These are phyloP conservation scores for Debaryomyces sp. DNA, from an alignment of 1,139 yeast species.

Conservation along the genomic window DNA sequence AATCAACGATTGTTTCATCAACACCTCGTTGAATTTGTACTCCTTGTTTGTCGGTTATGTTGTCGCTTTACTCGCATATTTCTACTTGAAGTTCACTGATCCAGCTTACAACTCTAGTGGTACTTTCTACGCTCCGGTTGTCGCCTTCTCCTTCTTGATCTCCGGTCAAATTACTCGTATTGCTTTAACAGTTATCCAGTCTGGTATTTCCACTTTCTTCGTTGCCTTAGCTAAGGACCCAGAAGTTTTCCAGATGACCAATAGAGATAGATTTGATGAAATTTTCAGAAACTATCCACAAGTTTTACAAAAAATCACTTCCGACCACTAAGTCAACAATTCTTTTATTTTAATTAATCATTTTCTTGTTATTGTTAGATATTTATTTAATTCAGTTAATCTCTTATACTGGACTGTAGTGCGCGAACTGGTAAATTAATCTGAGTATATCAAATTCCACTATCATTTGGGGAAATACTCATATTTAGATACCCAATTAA, in stretches of 20 bases:
- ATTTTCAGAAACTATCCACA: constrained; percentile 76
- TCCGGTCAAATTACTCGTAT: constrained; percentile 78
- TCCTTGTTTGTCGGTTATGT: constrained; percentile 71
- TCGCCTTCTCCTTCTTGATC: constrained; percentile 77
- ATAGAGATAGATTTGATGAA: constrained; percentile 75
- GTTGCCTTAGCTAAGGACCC: constrained; percentile 89
- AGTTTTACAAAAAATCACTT: constrained; percentile 58
- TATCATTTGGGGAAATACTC: too few relatives aligned
- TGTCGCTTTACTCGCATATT: constrained; percentile 67
- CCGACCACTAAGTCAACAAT: constrained; percentile 28
- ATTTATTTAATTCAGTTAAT: background rate
- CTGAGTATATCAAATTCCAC: background rate
- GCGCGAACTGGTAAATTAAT: constrained; percentile 2
- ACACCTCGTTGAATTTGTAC: constrained; percentile 73
- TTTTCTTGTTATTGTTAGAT: background rate
- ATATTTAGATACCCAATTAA: background rate
- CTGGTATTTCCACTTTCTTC: constrained; percentile 86
- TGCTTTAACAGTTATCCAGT: constrained; percentile 70
- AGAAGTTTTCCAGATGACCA: constrained; percentile 74
- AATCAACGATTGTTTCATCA: constrained; percentile 81
- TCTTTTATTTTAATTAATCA: background rate
- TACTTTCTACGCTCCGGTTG: constrained; percentile 70
- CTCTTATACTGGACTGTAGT: background rate
- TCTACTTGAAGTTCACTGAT: constrained; percentile 71
- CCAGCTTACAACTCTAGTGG: constrained; percentile 74